Percentiles rank a stretch among this genome's conserved stretches.
These are phyloP conservation scores for Fusarium mundagurra DNA, from an alignment of 2,329 filamentous ascomycete species.

Conservation along the genomic window DNA sequence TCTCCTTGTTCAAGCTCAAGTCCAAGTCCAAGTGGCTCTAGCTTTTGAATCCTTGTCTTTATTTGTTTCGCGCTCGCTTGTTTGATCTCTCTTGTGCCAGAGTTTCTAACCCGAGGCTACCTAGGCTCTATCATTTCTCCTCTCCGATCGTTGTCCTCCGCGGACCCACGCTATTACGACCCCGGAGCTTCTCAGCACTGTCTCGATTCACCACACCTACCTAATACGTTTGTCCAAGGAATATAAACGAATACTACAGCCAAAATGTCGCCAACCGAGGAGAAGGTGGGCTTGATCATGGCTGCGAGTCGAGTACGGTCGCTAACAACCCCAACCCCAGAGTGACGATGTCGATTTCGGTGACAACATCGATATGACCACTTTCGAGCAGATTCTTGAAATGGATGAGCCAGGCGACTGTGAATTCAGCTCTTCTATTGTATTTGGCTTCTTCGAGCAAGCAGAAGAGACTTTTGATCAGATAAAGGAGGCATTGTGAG, in stretches of 20 bases:
- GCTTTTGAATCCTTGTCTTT: slow-evolving; percentile 9
- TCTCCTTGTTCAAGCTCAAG: background rate
- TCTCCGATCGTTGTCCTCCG: slow-evolving; percentile 7
- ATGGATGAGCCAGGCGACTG: slow-evolving; percentile 93
- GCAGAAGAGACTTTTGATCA: slow-evolving; percentile 84
- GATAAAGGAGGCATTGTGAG: slow-evolving; percentile 88
- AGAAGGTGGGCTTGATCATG: slow-evolving; percentile 44
- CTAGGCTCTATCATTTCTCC: slow-evolving; percentile 11
- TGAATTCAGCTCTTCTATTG: slow-evolving; percentile 89
- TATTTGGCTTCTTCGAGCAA: slow-evolving; percentile 93
- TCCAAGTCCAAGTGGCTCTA: slow-evolving; percentile 5
- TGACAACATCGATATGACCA: slow-evolving; percentile 79
- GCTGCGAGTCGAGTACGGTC: background rate
- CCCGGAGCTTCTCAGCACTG: slow-evolving; percentile 16
- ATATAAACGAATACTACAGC: slow-evolving; percentile 22
- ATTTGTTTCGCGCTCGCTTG: slow-evolving; percentile 6
- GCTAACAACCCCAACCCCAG: slow-evolving; percentile 32
- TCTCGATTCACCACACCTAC: slow-evolving; percentile 6
- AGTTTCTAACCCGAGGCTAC: slow-evolving; percentile 24
- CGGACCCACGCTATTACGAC: slow-evolving; percentile 19
- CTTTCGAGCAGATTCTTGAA: slow-evolving; percentile 95
- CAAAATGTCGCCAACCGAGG: slow-evolving; percentile 47
- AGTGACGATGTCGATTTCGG: slow-evolving; percentile 67
- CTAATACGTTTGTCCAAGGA: slow-evolving; percentile 14
- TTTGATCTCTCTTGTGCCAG: background rate